Evolutionary conservation across 2,329 filamentous ascomycete species (phyloP).

Genomic region (Lasiodiplodia sp.): DNA sequence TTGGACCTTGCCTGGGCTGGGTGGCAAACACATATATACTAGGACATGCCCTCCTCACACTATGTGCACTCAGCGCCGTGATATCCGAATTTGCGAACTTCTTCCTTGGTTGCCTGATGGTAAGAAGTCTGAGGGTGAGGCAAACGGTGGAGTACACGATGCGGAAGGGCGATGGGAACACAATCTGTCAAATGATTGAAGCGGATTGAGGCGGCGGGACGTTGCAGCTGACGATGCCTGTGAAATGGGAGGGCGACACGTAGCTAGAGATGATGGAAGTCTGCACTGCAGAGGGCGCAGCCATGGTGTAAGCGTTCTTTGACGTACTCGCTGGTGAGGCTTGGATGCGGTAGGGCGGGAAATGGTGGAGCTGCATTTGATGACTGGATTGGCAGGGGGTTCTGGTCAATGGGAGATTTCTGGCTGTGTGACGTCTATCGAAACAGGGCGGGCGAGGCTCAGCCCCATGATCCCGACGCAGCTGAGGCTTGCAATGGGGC

Average conservation of each 20-base stretch:
- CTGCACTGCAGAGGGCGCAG: constrained; percentile 5
- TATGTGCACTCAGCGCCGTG: neutral
- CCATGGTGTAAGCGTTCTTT: neutral
- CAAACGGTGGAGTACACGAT: neutral
- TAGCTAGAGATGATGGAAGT: neutral
- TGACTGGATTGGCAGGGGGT: neutral
- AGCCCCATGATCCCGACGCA: constrained; percentile 4
- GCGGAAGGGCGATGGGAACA: neutral
- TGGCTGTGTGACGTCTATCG: neutral
- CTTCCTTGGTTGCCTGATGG: neutral
- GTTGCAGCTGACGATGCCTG: neutral
- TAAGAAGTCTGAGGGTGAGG: neutral
- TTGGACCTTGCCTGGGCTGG: neutral
- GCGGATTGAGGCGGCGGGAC: neutral
- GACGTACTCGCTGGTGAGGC: neutral
- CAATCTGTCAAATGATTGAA: neutral
- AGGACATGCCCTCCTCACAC: neutral
- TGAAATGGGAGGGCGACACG: constrained; percentile 9
- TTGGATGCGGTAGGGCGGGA: neutral
- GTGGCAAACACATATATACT: constrained; percentile 7
- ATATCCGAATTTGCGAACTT: neutral
- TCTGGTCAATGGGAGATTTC: neutral
- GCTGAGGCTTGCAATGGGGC: neutral
- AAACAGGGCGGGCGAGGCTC: constrained; percentile 13
- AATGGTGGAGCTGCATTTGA: neutral